Percentiles rank a stretch among this genome's conserved stretches.
Conservation (phyloP, 768 basidiomycete genomes). For the Pulveroboletus frians region DNA sequence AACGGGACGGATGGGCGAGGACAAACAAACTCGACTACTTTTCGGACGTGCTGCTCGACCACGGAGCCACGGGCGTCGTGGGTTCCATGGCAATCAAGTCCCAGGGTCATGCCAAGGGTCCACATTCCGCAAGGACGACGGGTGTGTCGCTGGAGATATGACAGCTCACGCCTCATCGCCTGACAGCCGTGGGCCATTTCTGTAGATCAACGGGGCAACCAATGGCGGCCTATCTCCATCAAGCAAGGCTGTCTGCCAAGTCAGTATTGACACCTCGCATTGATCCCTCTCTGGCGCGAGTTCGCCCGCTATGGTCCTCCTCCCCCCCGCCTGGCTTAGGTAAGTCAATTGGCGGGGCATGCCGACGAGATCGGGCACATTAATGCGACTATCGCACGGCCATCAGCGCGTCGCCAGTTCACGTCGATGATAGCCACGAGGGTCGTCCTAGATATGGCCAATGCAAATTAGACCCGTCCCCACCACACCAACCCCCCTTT, state of each 20-base stretch:
- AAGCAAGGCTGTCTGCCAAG: neutral
- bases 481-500: constrained; percentile 3
- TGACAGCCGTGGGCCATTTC: constrained; percentile 6
- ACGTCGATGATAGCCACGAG: constrained; percentile 21
- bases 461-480: neutral
- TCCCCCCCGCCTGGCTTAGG: constrained; percentile 1
- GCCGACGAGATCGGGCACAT: constrained; percentile 12
- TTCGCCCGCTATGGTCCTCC: neutral
- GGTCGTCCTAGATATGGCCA: constrained; percentile 12
- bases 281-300: too few species aligned
- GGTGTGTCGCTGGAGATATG: constrained; percentile 3
- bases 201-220: constrained; percentile 4
- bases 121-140: constrained; percentile 1
- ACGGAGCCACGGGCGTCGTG: constrained; percentile 14
- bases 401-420: constrained; percentile 10
- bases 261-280: neutral
- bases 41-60: neutral
- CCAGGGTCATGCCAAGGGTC: constrained; percentile 5
- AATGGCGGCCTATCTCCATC: neutral
- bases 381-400: constrained; percentile 17
- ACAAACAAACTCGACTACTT: constrained; percentile 6
- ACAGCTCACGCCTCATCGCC: constrained; percentile 3
- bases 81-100: constrained; percentile 24
- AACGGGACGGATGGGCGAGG: neutral
- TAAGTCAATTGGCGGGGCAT: constrained; percentile 1